Base-by-base conservation (phyloP, 2,329 filamentous ascomycete genomes). In the Plenodomus lindquistii region DNA sequence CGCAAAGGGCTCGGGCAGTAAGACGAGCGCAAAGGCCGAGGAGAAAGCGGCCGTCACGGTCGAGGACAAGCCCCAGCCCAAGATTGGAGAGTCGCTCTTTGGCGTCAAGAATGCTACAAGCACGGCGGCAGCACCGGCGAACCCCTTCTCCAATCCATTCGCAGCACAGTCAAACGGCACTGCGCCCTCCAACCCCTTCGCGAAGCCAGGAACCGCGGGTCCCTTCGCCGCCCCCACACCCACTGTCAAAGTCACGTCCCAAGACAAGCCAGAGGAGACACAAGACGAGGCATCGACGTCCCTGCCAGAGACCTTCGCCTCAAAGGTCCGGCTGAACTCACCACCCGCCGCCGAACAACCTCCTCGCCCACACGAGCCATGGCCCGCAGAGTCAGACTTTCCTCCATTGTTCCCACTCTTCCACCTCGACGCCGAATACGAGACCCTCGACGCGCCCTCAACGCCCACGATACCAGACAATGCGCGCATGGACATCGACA, bases 381-480 rank as follows among this genome's bases (percentile, higher is more conserved):
- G 92, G 92, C 93, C 93, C 0, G 67, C 80, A 11, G 74, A 79
- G 34, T 78, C 83, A 1, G 74, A 80, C 0, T 86, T 89, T 58
- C 88, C 90, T 0, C 52, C 78, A 1, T 78, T 91, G 0, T 97
- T 92, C 73, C 87, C 90, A 0, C 76, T 82, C 22, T 88, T 87
- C 66, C 89, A 91, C 76, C 80, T 87, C 42, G 94, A 97, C 60
- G 93, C 93, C 42, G 93, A 96, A 66, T 96, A 90, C 74, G 94
- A 99, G 73, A 89, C 88, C 3, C 82, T 97, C 20, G 89, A 90
- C 53, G 70, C 73, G 16, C 66, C 85, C 58, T 73, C 73, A 9
- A 73, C 62, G 2, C 80, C 81, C 0, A 73, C 74, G 22, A 80
- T 81, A 37, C 79, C 75, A 3, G 67, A 74, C 29, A 77, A 76